Evolutionary conservation across 805 yeast species (phyloP).

Genomic region (Kuraishia hungarica): DNA sequence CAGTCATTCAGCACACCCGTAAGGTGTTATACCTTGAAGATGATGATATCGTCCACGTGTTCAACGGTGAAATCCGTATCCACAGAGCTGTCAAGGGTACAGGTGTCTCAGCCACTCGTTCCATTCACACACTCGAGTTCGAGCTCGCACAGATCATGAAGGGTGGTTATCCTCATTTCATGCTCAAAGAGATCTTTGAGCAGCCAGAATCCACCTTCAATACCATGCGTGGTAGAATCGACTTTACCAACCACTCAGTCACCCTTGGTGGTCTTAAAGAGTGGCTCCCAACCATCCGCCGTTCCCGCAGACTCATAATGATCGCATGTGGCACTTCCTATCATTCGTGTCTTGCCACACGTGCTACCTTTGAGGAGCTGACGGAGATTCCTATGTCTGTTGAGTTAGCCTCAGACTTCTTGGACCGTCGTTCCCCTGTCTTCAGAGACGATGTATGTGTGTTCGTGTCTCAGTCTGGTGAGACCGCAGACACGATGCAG

Average conservation of each 20-base stretch:
- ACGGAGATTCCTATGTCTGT: constrained; percentile 92
- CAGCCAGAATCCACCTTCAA: constrained; percentile 98
- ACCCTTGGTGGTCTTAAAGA: constrained; percentile 86
- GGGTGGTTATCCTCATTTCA: constrained; percentile 92
- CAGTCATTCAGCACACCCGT: constrained; percentile 94
- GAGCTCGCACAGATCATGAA: constrained; percentile 97
- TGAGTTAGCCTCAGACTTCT: constrained; percentile 89
- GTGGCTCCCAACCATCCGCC: constrained; percentile 79
- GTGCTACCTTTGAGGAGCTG: constrained; percentile 93
- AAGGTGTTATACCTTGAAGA: constrained; percentile 95
- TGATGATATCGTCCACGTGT: constrained; percentile 97
- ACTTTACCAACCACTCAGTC: constrained; percentile 70
- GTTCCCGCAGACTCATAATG: constrained; percentile 94
- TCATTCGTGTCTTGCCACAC: constrained; percentile 95
- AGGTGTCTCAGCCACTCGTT: constrained; percentile 88
- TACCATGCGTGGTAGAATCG: constrained; percentile 99
- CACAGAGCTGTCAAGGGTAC: constrained; percentile 90
- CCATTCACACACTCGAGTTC: constrained; percentile 93
- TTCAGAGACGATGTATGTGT: constrained; percentile 97
- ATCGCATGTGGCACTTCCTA: constrained; percentile 99
- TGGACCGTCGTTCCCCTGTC: constrained; percentile 93
- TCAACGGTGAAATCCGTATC: constrained; percentile 96
- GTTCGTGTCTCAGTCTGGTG: constrained; percentile 98
- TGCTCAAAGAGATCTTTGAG: constrained; percentile 98
- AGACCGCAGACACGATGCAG: constrained; percentile 94